These are phyloP conservation scores for Stachybotrys elegans DNA, from an alignment of 2,329 filamentous ascomycete species.

Conservation along the genomic window DNA sequence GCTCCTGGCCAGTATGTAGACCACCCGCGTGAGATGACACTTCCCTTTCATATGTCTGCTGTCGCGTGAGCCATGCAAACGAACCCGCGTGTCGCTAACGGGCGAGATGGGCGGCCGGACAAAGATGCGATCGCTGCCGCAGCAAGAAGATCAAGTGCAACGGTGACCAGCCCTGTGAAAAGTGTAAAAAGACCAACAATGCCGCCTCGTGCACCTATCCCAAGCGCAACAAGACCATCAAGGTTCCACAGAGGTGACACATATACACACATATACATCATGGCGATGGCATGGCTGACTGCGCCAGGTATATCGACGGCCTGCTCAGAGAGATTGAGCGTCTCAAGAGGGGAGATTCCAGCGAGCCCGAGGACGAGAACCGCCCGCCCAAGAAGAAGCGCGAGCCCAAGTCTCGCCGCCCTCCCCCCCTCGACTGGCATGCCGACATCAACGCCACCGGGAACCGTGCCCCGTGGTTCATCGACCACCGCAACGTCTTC, in stretches of 20 bases:
- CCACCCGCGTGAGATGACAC: no score
- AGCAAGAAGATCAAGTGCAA: conserved; percentile 27
- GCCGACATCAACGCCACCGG: conserved; percentile 23
- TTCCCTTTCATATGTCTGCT: no score
- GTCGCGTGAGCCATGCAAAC: no score
- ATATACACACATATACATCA: conserved; percentile 16
- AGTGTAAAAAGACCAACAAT: conserved; percentile 23
- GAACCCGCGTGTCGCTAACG: no score
- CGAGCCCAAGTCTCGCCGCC: conserved; percentile 8
- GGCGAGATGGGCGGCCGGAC: no score
- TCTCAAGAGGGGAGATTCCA: neutral
- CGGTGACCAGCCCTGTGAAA: conserved; percentile 25
- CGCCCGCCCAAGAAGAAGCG: conserved; percentile 12
- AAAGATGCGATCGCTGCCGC: no score
- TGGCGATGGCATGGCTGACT: neutral
- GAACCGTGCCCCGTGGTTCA: neutral
- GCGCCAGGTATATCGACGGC: conserved; percentile 29
- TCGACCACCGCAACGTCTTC: no score
- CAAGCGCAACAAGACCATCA: conserved; percentile 1
- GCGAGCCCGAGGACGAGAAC: conserved; percentile 8
- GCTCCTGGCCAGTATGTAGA: no score
- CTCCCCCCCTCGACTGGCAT: conserved; percentile 24
- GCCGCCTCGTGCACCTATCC: conserved; percentile 26
- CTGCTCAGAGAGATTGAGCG: conserved; percentile 27
- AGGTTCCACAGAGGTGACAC: conserved; percentile 17